These are phyloP conservation scores for Suillus subalutaceus DNA, from an alignment of 768 basidiomycete species.

Conservation along the genomic window DNA sequence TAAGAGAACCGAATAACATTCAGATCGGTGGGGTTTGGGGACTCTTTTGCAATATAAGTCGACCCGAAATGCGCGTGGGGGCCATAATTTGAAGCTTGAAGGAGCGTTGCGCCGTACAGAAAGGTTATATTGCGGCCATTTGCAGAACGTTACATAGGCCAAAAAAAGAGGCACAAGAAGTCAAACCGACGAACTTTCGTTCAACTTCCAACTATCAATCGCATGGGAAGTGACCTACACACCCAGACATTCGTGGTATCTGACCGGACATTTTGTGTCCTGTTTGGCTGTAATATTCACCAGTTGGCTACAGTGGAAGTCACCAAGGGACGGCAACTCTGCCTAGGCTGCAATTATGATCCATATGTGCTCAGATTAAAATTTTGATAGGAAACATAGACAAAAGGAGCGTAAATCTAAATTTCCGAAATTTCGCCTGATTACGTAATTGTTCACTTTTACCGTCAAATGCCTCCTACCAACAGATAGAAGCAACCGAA, in stretches of 20 bases:
- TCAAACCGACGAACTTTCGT: no score
- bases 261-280: no score
- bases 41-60: not conserved
- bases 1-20: not conserved
- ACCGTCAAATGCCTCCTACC: no score
- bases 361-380: not conserved
- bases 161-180: no score
- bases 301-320: not conserved
- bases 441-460: not conserved
- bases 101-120: not conserved
- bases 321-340: not conserved
- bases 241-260: no score
- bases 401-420: not conserved
- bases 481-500: no score
- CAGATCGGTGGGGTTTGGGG: not conserved
- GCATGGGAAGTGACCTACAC: no score
- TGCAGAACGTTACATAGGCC: no score
- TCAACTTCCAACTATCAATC: no score
- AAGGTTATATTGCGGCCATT: not conserved
- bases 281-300: not conserved
- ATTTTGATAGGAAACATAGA: not conserved
- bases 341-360: not conserved
- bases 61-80: not conserved
- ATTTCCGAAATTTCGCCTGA: not conserved
- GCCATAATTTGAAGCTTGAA: not conserved